Evolutionary conservation across 1,284 basidiomycete genomes (phyloP).

Genomic region (Pascua sp.): DNA sequence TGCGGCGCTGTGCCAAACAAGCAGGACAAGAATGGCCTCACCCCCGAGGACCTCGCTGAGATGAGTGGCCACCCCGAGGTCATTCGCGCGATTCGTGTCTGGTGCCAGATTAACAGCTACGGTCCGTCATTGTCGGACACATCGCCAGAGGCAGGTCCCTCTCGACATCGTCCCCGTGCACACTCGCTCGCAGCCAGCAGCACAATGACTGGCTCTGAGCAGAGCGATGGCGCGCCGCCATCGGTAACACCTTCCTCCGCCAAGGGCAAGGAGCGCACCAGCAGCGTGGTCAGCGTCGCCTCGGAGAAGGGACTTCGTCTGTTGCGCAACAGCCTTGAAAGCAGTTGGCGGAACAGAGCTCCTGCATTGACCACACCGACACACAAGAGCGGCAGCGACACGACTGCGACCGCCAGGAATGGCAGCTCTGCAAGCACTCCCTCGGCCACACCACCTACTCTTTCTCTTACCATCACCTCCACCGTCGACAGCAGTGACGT

Average conservation of each 20-base stretch:
- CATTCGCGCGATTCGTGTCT: slow-evolving; percentile 45
- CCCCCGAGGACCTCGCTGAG: slow-evolving; percentile 58
- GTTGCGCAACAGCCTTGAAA: slow-evolving; percentile 11
- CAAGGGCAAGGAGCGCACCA: slow-evolving; percentile 39
- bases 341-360: slow-evolving; percentile 3
- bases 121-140: neutral
- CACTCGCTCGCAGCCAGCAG: slow-evolving; percentile 9
- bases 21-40: slow-evolving; percentile 80
- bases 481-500: slow-evolving; percentile 2
- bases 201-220: neutral
- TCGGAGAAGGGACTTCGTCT: slow-evolving; percentile 24
- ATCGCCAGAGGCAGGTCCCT: neutral
- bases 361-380: neutral
- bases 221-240: neutral
- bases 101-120: slow-evolving; percentile 30
- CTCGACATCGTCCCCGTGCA: neutral
- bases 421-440: neutral
- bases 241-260: slow-evolving; percentile 10
- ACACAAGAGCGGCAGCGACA: slow-evolving; percentile 2
- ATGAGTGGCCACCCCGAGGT: slow-evolving; percentile 50
- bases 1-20: slow-evolving; percentile 73
- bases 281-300: slow-evolving; percentile 29
- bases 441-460: slow-evolving; percentile 1
- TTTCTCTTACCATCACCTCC: neutral
- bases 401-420: neutral